These are phyloP conservation scores for Fusarium subglutinans DNA, from an alignment of 2,329 filamentous ascomycete species.

Conservation along the genomic window DNA sequence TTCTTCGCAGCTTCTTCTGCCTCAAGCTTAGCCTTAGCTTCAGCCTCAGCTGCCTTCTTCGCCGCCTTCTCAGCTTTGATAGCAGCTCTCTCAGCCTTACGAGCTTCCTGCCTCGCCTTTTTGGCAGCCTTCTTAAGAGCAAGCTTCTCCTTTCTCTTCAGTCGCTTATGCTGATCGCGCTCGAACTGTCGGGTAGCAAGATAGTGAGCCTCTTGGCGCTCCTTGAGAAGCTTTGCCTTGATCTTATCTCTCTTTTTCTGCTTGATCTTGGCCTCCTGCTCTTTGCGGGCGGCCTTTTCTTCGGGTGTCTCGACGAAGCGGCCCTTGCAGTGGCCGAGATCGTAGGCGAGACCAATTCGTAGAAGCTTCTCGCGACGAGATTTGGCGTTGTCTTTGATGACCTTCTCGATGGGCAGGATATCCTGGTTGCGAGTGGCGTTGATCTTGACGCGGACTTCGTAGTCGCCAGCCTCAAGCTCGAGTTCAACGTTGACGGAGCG, in stretches of 20 bases:
- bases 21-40: slow-evolving; percentile 9
- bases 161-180: slow-evolving; percentile 40
- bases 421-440: slow-evolving; percentile 68
- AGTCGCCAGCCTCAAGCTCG: slow-evolving; percentile 76
- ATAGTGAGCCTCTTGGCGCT: slow-evolving; percentile 49
- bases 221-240: slow-evolving; percentile 55
- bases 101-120: slow-evolving; percentile 31
- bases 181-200: slow-evolving; percentile 50
- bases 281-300: slow-evolving; percentile 58
- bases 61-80: slow-evolving; percentile 27
- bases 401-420: slow-evolving; percentile 67
- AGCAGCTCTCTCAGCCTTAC: slow-evolving; percentile 30
- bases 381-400: slow-evolving; percentile 71
- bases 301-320: slow-evolving; percentile 58
- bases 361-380: slow-evolving; percentile 75
- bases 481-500: slow-evolving; percentile 82
- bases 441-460: slow-evolving; percentile 79
- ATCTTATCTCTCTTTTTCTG: slow-evolving; percentile 49
- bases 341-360: slow-evolving; percentile 74
- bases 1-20: slow-evolving; percentile 38
- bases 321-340: slow-evolving; percentile 75
- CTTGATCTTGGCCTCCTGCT: slow-evolving; percentile 55
- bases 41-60: slow-evolving; percentile 27
- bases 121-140: slow-evolving; percentile 74
- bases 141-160: slow-evolving; percentile 82